Evolutionary conservation across 306 rosid species (phyloP), one percentile per base, ranked within the genome.

Genomic region (Rosa persica): DNA sequence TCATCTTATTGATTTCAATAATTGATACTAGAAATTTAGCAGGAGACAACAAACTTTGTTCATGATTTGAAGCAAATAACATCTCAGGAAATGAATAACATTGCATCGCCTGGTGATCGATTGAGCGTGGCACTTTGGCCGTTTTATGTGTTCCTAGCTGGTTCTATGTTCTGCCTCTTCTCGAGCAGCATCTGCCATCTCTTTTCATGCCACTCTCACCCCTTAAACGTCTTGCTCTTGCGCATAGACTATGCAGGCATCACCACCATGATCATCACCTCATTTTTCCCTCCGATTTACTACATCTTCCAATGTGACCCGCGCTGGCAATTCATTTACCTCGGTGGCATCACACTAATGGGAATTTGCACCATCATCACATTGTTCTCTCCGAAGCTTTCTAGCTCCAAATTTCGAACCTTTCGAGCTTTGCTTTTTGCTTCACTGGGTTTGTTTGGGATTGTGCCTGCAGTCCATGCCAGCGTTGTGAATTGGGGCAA

Each of bases 171-270:
- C 87, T 95, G 99, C 70, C 96, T 95, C 16, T 78, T 93, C 80
- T 95, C 98, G 0, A 95, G 99, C 91, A 91, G 90, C 89, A 81
- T 82, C 25, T 95, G 99, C 85, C 99, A 95, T 87, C 96, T 95
- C 75, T 95, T 95, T 64, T 95, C 89, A 3, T 95, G 99, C 74
- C 98, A 95, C 80, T 92, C 98, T 9, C 92, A 72, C 67, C 69
- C 73, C 17, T 55, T 93, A 17, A 95, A 86, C 88, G 72, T 89
- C 40, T 65, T 87, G 19, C 86, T 95, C 9, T 57, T 93, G 49
- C 62, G 97, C 81, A 78, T 92, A 2, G 99, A 95, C 82, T 95
- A 89, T 52, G 89, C 87, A 0, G 99, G 99, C 11, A 95, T 95
- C 72, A 81, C 89, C 57, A 85, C 82, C 52, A 95, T 95, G 99